phyloP scores from a whole-genome alignment of 2,329 filamentous ascomycete species.

The Boeremia exigua region DNA sequence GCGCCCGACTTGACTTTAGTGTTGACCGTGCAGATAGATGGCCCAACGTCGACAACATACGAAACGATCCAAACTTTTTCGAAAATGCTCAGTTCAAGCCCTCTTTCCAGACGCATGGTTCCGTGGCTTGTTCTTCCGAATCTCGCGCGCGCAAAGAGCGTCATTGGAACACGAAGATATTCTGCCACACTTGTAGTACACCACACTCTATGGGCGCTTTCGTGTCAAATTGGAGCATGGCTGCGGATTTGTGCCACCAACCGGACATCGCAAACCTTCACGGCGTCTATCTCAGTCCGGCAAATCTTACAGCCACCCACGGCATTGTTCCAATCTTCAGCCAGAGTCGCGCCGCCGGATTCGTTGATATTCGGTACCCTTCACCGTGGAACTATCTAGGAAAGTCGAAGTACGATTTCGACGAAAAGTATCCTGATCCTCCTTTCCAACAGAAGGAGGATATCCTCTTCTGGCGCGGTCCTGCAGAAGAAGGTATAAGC shows the following conservation, averaged over 20 bases:
- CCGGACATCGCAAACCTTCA: conserved; percentile 77
- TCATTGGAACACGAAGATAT: conserved; percentile 67
- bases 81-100: conserved; percentile 46
- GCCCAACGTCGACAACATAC: conserved; percentile 33
- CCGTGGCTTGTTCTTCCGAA: conserved; percentile 65
- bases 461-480: conserved; percentile 77
- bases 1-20: conserved; percentile 45
- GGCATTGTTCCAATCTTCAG: conserved; percentile 78
- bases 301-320: conserved; percentile 66
- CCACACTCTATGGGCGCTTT: conserved; percentile 73
- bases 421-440: conserved; percentile 58
- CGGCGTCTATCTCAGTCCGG: conserved; percentile 72
- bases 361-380: conserved; percentile 79
- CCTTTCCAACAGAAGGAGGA: conserved; percentile 68
- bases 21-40: conserved; percentile 48
- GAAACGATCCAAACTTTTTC: conserved; percentile 38
- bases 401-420: conserved; percentile 60
- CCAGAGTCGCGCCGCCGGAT: conserved; percentile 72
- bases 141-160: conserved; percentile 66
- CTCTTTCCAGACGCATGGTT: conserved; percentile 52
- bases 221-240: conserved; percentile 68
- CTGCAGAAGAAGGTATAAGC: conserved; percentile 61
- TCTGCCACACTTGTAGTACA: conserved; percentile 68
- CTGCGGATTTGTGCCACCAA: conserved; percentile 75
- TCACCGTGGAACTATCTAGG: conserved; percentile 67